phyloP scores from a whole-genome alignment of 495 filamentous ascomycete genomes.

The Penicillium antarcticum region DNA sequence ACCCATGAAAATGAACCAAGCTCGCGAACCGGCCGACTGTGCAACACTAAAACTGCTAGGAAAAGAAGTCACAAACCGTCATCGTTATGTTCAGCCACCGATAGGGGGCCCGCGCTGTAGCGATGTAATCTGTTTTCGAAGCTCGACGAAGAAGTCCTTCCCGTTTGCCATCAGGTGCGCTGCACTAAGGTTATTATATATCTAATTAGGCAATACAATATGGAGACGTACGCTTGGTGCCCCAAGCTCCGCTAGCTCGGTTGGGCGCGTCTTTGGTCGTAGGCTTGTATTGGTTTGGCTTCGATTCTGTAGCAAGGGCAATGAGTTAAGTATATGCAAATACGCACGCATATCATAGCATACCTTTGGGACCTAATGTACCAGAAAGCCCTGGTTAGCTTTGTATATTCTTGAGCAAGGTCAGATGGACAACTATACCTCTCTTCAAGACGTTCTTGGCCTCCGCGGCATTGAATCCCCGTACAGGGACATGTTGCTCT shows the following conservation, averaged over 20 bases:
- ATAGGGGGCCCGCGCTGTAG: slow-evolving; percentile 41
- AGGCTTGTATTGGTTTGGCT: slow-evolving; percentile 37
- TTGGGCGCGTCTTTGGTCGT: slow-evolving; percentile 38
- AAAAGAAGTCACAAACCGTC: slow-evolving; percentile 4
- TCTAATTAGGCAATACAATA: background rate
- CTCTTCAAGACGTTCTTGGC: slow-evolving; percentile 40
- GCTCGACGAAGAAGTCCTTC: slow-evolving; percentile 53
- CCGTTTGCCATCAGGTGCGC: slow-evolving; percentile 53
- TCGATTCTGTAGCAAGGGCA: slow-evolving; percentile 25
- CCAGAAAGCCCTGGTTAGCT: slow-evolving; percentile 4
- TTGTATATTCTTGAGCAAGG: background rate
- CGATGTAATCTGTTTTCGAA: slow-evolving; percentile 47
- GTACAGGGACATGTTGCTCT: slow-evolving; percentile 44
- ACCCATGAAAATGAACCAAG: slow-evolving; percentile 23
- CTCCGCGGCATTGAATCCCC: slow-evolving; percentile 47
- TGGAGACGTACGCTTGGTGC: slow-evolving; percentile 44
- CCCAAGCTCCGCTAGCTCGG: slow-evolving; percentile 43
- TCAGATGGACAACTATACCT: slow-evolving; percentile 22
- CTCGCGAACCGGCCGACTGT: slow-evolving; percentile 16
- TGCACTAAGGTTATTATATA: slow-evolving; percentile 18
- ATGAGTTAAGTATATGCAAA: slow-evolving; percentile 1
- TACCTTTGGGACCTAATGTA: slow-evolving; percentile 31
- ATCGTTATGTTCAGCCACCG: slow-evolving; percentile 34
- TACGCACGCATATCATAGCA: background rate
- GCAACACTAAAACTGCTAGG: slow-evolving; percentile 18